Evolutionary conservation across 1,284 basidiomycete species (phyloP).

Genomic region (Butyriboletus appendiculatus): DNA sequence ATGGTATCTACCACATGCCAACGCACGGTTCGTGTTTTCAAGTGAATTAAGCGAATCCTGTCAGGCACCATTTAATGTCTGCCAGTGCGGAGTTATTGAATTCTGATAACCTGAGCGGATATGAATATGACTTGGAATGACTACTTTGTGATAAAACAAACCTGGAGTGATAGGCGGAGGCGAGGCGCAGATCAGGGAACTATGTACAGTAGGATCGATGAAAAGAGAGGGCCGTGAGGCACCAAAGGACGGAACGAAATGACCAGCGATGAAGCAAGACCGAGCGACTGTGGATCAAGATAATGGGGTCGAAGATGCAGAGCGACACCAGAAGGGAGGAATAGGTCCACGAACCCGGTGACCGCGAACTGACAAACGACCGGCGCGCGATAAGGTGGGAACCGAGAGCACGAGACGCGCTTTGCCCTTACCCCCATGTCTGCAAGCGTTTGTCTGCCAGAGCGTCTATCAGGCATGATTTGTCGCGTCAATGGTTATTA

Average conservation of each 20-base stretch:
- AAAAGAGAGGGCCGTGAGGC: background rate
- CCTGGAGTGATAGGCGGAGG: background rate
- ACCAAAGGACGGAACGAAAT: background rate
- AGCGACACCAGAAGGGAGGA: background rate
- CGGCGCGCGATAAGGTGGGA: too few species aligned
- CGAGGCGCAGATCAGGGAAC: background rate
- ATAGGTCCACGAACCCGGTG: background rate
- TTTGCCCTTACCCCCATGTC: background rate
- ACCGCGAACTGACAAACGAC: too few species aligned
- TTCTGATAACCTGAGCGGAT: background rate
- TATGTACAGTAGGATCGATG: background rate
- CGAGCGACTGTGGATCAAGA: background rate
- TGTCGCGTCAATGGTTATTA: background rate
- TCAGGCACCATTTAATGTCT: background rate
- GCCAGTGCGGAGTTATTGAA: background rate
- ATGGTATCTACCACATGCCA: background rate
- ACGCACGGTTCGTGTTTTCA: background rate
- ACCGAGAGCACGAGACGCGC: background rate
- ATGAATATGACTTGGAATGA: background rate
- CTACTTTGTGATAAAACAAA: background rate
- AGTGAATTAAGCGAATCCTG: background rate
- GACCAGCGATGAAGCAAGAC: background rate
- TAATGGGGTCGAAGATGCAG: background rate
- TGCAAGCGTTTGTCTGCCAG: background rate
- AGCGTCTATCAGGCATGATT: background rate